Evolutionary conservation across 2,329 filamentous ascomycete species (phyloP).

Genomic region (Hymenoscyphus repandus): DNA sequence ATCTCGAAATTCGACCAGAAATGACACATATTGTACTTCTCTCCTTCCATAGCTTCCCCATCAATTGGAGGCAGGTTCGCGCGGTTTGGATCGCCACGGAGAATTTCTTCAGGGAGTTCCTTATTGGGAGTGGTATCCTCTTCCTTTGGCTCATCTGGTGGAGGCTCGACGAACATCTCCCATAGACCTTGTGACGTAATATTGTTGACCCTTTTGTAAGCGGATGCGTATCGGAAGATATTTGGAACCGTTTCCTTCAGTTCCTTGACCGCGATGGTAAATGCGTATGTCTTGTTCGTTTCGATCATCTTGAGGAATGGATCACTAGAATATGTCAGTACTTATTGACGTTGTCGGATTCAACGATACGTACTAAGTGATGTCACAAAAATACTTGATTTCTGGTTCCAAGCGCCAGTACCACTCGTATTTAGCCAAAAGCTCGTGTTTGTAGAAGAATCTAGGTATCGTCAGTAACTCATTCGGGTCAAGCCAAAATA

Average conservation of each 20-base stretch:
- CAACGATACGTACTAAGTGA: conserved; percentile 72
- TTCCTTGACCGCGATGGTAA: conserved; percentile 98
- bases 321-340: conserved; percentile 54
- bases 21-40: conserved; percentile 99
- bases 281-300: conserved; percentile 95
- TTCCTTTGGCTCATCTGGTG: conserved; percentile 52
- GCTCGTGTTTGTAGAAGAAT: conserved; percentile 95
- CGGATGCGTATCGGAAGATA: conserved; percentile 97
- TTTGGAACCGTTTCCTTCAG: conserved; percentile 96
- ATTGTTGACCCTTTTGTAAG: conserved; percentile 91
- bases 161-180: conserved; percentile 95
- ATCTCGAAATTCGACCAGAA: conserved; percentile 99
- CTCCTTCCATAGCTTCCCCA: conserved; percentile 90
- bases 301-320: conserved; percentile 95
- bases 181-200: conserved; percentile 87
- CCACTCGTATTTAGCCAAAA: conserved; percentile 97
- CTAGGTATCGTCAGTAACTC: conserved; percentile 36
- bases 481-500: not conserved
- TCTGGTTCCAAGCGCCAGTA: conserved; percentile 99
- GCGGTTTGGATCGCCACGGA: conserved; percentile 67
- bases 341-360: not conserved
- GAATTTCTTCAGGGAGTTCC: conserved; percentile 73
- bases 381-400: conserved; percentile 99
- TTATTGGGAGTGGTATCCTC: conserved; percentile 59
- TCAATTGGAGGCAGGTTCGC: conserved; percentile 76